Evolutionary conservation across 108 stramenopile species (phyloP).

Genomic region (Skeletonema costatum): DNA sequence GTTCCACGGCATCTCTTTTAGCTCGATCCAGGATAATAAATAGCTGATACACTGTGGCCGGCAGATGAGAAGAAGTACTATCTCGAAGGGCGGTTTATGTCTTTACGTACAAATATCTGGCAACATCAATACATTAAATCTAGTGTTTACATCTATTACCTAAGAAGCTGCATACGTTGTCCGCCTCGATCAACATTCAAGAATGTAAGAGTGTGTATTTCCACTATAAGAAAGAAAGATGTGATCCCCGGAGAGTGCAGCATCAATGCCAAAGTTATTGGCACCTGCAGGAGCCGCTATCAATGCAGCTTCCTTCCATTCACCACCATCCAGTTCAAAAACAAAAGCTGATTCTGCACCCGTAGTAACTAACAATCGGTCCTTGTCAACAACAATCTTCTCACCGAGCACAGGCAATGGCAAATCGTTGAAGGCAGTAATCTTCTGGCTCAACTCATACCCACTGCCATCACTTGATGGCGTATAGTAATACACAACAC

Average conservation of each 20-base stretch:
- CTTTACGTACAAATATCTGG: too few relatives aligned
- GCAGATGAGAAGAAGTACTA: too few relatives aligned
- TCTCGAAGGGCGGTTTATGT: too few relatives aligned
- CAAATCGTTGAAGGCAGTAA: neutral
- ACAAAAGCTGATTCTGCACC: neutral
- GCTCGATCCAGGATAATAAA: too few relatives aligned
- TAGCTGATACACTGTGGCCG: too few relatives aligned
- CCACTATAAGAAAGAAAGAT: neutral
- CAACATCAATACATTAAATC: too few relatives aligned
- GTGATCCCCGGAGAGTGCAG: neutral
- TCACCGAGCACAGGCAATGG: neutral
- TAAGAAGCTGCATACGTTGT: neutral
- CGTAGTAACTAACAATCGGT: neutral
- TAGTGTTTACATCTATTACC: neutral
- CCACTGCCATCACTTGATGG: neutral
- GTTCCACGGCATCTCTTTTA: too few relatives aligned
- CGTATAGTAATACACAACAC: neutral
- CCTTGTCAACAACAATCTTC: neutral
- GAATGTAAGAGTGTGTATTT: neutral
- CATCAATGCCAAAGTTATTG: neutral
- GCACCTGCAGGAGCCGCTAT: neutral
- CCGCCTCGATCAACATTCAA: neutral
- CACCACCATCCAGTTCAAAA: neutral
- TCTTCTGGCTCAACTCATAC: slow-evolving; percentile 1
- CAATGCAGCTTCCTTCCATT: neutral